Evolutionary conservation across 768 basidiomycete species (phyloP).

Genomic region (Macrolepiota albuminosa): DNA sequence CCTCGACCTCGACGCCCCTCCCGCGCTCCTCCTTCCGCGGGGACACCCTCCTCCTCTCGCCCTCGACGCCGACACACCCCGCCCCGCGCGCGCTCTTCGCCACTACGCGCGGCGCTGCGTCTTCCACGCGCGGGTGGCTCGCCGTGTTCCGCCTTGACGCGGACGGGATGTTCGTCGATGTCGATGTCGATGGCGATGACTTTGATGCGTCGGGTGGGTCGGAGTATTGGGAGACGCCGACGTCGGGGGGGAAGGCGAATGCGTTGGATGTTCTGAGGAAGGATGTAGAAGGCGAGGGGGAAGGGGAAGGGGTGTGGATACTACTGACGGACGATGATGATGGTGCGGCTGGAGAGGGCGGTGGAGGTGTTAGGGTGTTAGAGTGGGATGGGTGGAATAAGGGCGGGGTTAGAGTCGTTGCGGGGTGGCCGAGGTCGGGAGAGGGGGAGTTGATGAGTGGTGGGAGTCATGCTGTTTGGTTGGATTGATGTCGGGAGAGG

Average conservation of each 20-base stretch:
- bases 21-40: conserved; percentile 29
- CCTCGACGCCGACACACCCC: conserved; percentile 29
- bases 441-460: conserved; percentile 29
- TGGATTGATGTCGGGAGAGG: conserved; percentile 25
- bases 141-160: conserved; percentile 36
- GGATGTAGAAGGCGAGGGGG: conserved; percentile 2
- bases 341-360: conserved; percentile 12
- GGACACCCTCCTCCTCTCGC: conserved; percentile 41
- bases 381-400: conserved; percentile 46
- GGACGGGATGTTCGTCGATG: not conserved
- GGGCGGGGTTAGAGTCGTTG: conserved; percentile 35
- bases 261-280: conserved; percentile 41
- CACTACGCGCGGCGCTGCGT: conserved; percentile 40
- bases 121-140: conserved; percentile 36
- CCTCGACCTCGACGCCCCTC: not conserved
- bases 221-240: conserved; percentile 37
- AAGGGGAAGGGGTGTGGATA: conserved; percentile 37
- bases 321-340: conserved; percentile 47
- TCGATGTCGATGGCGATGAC: too few relatives aligned
- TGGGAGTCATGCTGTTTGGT: conserved; percentile 50
- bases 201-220: too few relatives aligned
- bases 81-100: conserved; percentile 37
- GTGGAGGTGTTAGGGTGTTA: conserved; percentile 35
- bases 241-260: conserved; percentile 48
- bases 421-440: conserved; percentile 33